These are phyloP conservation scores for Apiospora rasikravindrae DNA, from an alignment of 2,329 filamentous ascomycete species.

Conservation along the genomic window DNA sequence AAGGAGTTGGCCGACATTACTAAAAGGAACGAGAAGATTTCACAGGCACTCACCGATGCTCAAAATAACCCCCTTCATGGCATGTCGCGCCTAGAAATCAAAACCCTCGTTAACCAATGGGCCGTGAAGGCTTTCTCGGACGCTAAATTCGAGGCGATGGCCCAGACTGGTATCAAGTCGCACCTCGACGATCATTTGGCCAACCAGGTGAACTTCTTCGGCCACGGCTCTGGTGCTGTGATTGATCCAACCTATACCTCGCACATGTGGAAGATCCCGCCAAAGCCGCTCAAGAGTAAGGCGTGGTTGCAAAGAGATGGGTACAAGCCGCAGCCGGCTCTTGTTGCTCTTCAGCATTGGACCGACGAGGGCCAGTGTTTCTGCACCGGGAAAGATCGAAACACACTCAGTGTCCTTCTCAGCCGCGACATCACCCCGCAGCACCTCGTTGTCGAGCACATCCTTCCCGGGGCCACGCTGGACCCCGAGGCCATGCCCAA, in stretches of 20 bases:
- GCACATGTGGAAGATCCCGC: constrained; percentile 52
- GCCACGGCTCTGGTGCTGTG: constrained; percentile 65
- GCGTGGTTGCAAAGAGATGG: constrained; percentile 34
- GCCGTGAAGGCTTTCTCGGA: constrained; percentile 51
- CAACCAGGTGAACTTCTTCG: constrained; percentile 76
- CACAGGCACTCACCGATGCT: constrained; percentile 38
- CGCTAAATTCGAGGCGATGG: constrained; percentile 52
- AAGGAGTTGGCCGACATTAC: background rate
- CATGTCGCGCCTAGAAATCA: constrained; percentile 48
- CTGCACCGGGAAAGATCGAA: constrained; percentile 66
- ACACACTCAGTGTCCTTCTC: constrained; percentile 60
- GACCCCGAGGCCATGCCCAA: constrained; percentile 67
- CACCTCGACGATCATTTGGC: constrained; percentile 51
- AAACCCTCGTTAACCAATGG: constrained; percentile 45
- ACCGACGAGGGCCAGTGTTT: constrained; percentile 85
- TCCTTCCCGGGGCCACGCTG: constrained; percentile 64
- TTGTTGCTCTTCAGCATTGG: constrained; percentile 72
- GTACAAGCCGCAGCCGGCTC: constrained; percentile 43
- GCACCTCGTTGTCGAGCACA: constrained; percentile 75
- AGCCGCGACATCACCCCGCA: constrained; percentile 66
- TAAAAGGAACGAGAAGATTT: constrained; percentile 27
- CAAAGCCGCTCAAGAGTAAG: constrained; percentile 32
- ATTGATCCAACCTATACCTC: constrained; percentile 68
- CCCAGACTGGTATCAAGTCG: constrained; percentile 51
- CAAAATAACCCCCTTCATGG: constrained; percentile 32